Base-by-base conservation (phyloP, 2,329 filamentous ascomycete genomes). In the Botrytis squamosa region DNA sequence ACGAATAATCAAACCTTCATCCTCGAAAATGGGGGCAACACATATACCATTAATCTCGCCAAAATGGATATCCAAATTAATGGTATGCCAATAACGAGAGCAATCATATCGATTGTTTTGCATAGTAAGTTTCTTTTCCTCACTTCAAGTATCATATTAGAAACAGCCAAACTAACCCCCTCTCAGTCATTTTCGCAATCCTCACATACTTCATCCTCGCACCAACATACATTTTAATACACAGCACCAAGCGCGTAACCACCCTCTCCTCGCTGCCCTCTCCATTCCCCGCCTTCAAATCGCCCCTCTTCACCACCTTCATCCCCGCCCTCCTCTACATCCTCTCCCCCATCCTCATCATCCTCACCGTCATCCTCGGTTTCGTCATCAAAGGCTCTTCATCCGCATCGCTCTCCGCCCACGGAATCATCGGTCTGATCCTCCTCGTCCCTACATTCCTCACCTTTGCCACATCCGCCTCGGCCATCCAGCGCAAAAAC, bases 101-200 rank as follows among this genome's bases (percentile, higher is more conserved):
- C 49, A 55, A n/a, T n/a, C 16, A 0, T 16, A 55, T n/a, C 25
- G 25, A 55, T 55, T 8, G 25, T 16, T 55, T 5, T 55, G n/a
- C 49, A 55, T n/a, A n/a, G 49, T 55, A 55, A n/a, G 49, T 55
- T n/a, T 55, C 3, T 3, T 16, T 10, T 1, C 22, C n/a, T 0
- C 49, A 55, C 12, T 25, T 1, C 3, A n/a, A n/a, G 12, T n/a
- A n/a, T 1, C 3, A n/a, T 7, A 1, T n/a, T 2, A 16, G 49
- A 55, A 55, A n/a, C 25, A 55, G 25, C n/a, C 49, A 3, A 55
- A n/a, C 49, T 55, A 55, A 55, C 25, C n/a, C 2, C 5, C 25
- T n/a, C 49, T 55, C 49, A 55, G 49, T 55, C 6, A 2, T 55
- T 55, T 55, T 55, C 49, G 49, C 49, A n/a, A 55, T 55, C 25